Base-by-base conservation (phyloP, 1,139 yeast species). In the Debaryomycetaceae sp. region DNA sequence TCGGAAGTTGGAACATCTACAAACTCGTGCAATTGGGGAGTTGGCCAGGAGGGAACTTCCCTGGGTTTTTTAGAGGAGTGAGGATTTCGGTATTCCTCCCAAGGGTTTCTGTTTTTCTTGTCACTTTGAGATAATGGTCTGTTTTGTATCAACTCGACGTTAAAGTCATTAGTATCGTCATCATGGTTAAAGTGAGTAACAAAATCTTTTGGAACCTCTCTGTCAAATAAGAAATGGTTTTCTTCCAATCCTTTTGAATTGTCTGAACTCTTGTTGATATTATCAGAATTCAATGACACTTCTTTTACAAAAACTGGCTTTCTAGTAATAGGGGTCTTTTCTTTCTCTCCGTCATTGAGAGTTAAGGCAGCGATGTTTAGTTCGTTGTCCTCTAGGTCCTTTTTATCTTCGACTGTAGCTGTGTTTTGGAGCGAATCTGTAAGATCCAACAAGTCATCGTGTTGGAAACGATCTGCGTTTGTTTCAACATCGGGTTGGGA, bases 31-130 rank as follows among this genome's bases (percentile, higher is more conserved):
- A 22, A 8, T 11, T 22, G 26, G 11, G 26, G 26, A 8, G 26
- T 11, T 8, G 7, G 26, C 11, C 11, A 8, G 11, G 11, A 22
- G 3, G 26, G 26, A 8, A 3, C 11, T 8, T 22, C 26, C 11
- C 2, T 30, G 2, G 13, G 8, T 7, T 13, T 30, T 8, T 8
- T n/a, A 3, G 31, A 3, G 15, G 8, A 9, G 13, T 3, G 3
- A 9, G 31, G 3, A 3, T 30, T 30, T 30, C 31, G 8, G 17
- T 13, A 37, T 9, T 33, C 16, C 8, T 35, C 40, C 40, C 40
- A 37, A 8, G 40, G 66, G 34, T 61, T 61, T 11, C 56, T 46
- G 33, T 45, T 33, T 33, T 43, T 37, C 31, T 46, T 34, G 14
- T 15, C 29, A n/a, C 33, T 35, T 11, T 22, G 31, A 30, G 31